A percentile compares a stretch with the other conserved stretches of the same genome.
These are phyloP conservation scores for Populus trichocarpa DNA, from an alignment of 441 rosid species.

Conservation along the genomic window DNA sequence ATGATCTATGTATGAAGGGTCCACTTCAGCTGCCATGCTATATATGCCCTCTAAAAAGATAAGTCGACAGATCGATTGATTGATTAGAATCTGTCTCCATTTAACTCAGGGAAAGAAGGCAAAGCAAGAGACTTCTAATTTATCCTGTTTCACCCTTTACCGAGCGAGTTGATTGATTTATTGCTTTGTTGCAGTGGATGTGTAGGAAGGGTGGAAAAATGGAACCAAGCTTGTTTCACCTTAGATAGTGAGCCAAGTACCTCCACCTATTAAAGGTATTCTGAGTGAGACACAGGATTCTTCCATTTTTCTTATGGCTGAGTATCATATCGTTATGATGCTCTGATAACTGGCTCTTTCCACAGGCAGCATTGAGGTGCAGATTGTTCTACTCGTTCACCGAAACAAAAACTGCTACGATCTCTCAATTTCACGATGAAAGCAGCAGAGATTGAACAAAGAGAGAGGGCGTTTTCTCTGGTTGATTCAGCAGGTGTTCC, in stretches of 20 bases:
- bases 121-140: slow-evolving; percentile 25
- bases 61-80: slow-evolving; percentile 18
- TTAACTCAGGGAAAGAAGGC: slow-evolving; percentile 21
- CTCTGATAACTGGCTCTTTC: not conserved
- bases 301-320: slow-evolving; percentile 17
- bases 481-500: not conserved
- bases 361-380: not conserved
- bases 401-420: not conserved
- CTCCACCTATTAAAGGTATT: slow-evolving; percentile 38
- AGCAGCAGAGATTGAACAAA: not conserved
- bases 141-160: slow-evolving; percentile 8
- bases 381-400: not conserved
- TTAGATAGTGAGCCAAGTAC: slow-evolving; percentile 40
- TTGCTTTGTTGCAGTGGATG: slow-evolving; percentile 17
- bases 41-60: slow-evolving; percentile 20
- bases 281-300: slow-evolving; percentile 29
- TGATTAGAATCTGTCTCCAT: slow-evolving; percentile 39
- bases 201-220: slow-evolving; percentile 20
- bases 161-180: slow-evolving; percentile 18
- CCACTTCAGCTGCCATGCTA: slow-evolving; percentile 24
- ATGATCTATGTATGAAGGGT: slow-evolving; percentile 27
- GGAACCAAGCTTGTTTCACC: slow-evolving; percentile 31
- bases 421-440: not conserved
- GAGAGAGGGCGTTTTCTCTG: not conserved
- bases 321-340: too few relatives aligned